Evolutionary conservation across 192 early-diverging fungal species (phyloP).

Genomic region (Linnemannia schmuckeri): DNA sequence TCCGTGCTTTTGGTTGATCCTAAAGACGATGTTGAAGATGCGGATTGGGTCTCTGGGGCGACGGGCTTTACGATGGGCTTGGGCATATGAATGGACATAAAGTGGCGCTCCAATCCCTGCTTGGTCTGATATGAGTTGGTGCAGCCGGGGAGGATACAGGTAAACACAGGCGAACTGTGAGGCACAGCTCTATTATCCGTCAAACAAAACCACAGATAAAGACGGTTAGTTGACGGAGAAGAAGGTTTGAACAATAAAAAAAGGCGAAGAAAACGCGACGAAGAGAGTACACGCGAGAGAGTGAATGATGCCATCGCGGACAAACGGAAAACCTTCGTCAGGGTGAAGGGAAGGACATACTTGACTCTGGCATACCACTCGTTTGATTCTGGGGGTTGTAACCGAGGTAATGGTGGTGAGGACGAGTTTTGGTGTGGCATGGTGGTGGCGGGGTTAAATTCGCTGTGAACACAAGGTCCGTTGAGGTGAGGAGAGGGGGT

Average conservation of each 20-base stretch:
- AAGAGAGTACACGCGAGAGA: not conserved
- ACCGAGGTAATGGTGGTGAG: not conserved
- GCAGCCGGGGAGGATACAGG: slow-evolving; percentile 47
- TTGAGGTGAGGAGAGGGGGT: not conserved
- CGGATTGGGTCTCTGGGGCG: not conserved
- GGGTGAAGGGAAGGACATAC: slow-evolving; percentile 12
- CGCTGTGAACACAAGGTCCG: not conserved
- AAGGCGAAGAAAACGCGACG: not conserved
- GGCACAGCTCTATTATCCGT: slow-evolving; percentile 27
- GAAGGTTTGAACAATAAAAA: not conserved
- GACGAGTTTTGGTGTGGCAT: not conserved
- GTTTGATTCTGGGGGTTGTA: slow-evolving; percentile 13
- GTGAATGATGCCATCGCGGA: not conserved
- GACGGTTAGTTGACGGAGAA: not conserved
- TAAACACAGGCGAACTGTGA: slow-evolving; percentile 24
- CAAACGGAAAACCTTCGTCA: not conserved
- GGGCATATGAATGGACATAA: slow-evolving; percentile 37
- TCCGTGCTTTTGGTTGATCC: not conserved
- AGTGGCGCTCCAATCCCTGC: slow-evolving; percentile 54
- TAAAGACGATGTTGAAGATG: not conserved
- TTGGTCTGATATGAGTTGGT: slow-evolving; percentile 50
- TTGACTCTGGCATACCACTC: slow-evolving; percentile 41
- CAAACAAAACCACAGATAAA: not conserved
- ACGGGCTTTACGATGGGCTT: slow-evolving; percentile 4
- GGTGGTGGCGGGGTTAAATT: not conserved